Conservation (phyloP, 306 rosid genomes). For the Citrullus colocynthis region DNA sequence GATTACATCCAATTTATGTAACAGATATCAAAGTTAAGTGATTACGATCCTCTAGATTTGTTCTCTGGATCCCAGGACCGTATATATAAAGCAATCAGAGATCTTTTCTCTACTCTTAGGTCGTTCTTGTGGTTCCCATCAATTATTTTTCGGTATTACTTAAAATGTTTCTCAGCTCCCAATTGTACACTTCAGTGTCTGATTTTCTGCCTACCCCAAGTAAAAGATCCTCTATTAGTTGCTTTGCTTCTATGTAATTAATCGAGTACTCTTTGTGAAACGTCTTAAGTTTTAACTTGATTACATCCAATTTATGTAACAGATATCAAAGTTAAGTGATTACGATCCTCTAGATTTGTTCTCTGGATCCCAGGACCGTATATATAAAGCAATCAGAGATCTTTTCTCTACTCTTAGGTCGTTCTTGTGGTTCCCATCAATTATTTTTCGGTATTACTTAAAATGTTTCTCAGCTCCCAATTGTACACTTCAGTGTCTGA, state of each 20-base stretch:
- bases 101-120: too few species aligned
- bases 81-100: conserved; percentile 55
- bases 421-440: neutral
- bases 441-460: neutral
- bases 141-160: neutral
- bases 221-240: neutral
- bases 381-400: conserved; percentile 59
- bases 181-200: neutral
- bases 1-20: conserved; percentile 12
- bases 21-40: conserved; percentile 61
- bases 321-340: conserved; percentile 59
- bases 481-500: neutral
- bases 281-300: neutral
- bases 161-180: neutral
- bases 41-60: conserved; percentile 70
- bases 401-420: too few species aligned
- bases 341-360: conserved; percentile 79
- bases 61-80: conserved; percentile 79
- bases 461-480: neutral
- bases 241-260: neutral
- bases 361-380: conserved; percentile 73
- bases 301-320: conserved; percentile 16
- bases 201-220: neutral
- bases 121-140: neutral
- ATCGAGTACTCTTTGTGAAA: neutral